Base-by-base conservation (phyloP, 1,284 basidiomycete species). In the Polyporus tsugae region DNA sequence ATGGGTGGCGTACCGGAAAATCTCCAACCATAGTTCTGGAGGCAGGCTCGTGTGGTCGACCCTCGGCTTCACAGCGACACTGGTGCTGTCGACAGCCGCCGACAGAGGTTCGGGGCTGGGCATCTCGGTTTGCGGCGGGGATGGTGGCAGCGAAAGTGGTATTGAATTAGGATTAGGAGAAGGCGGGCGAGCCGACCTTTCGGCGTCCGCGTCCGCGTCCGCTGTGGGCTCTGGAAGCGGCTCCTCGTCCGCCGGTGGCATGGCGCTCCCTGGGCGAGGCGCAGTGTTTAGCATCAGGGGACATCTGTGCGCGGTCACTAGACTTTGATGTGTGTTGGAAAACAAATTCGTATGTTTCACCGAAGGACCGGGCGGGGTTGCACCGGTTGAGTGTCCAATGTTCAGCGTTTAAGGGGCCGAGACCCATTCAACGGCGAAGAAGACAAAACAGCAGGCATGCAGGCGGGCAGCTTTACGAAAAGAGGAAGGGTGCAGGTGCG, bases 1-100 rank as follows among this genome's bases (percentile, higher is more conserved):
- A 72, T 85, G 82, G 22, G 86, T 87, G 6, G 85, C 84, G 73
- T 85, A 87, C 69, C 86, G 82, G 75, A 89, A 87, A 64, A 89
- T 86, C 71, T 87, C 86, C 13, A 86, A 77, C 84, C 86, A 86
- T 55, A 89, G 78, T 72, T 89, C 87, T n/a, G 81, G 77, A 10
- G 87, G 86, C 22, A 87, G 79, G 46, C 70, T 73, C 33, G 71
- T 64, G 63, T 74, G 70, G 70, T 74, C 68, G 22, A 60, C 60
- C 59, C 44, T 59, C 6, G 67, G 65, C 60, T 33, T 63, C 38
- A 44, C 59, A 38, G 44, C 9, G n/a, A 55, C 36, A 33, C 13
- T 49, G 11, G 22, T 7, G 11, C 46, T 29, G 58, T 60, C 58
- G 46, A 60, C 49, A 44, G 57, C 41, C 41, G 52, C 63, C 22